These are phyloP conservation scores for Candida golubevii DNA, from an alignment of 805 yeast species.

Conservation along the genomic window DNA sequence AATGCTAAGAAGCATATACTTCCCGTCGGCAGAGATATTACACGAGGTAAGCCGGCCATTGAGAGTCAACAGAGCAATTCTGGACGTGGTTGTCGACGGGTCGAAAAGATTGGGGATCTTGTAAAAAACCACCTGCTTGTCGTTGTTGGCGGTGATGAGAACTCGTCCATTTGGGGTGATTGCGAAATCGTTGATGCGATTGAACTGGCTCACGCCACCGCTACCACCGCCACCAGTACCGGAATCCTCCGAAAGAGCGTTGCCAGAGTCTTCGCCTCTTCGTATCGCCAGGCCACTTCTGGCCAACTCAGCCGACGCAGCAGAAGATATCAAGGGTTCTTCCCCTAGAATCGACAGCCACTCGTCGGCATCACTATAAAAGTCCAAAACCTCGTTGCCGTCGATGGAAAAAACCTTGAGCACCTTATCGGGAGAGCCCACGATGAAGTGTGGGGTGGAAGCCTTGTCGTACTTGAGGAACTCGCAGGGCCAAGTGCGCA, in stretches of 20 bases:
- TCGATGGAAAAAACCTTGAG: constrained; percentile 36
- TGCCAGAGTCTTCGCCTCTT: background rate
- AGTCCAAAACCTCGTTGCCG: constrained; percentile 41
- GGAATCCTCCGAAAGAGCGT: constrained; percentile 2
- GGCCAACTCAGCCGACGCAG: constrained; percentile 1
- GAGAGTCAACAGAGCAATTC: constrained; percentile 45
- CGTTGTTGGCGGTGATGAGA: constrained; percentile 62
- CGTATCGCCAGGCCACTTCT: background rate
- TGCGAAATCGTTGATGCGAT: constrained; percentile 64
- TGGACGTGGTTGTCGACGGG: constrained; percentile 30
- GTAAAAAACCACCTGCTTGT: constrained; percentile 57
- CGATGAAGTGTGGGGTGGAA: constrained; percentile 45
- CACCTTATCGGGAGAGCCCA: constrained; percentile 75
- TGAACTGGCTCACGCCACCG: constrained; percentile 21
- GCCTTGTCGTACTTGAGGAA: constrained; percentile 49
- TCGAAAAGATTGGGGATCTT: constrained; percentile 40
- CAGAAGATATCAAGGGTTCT: constrained; percentile 2
- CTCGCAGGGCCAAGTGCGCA: constrained; percentile 50
- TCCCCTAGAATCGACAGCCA: constrained; percentile 17
- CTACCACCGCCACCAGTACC: background rate
- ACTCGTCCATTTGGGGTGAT: constrained; percentile 60
- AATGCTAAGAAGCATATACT: constrained; percentile 55
- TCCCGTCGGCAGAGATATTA: constrained; percentile 50
- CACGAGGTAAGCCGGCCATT: constrained; percentile 64
- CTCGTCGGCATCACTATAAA: constrained; percentile 33